Evolutionary conservation across 257 asterid genomes (phyloP).

Genomic region (Forsythia suspensa): DNA sequence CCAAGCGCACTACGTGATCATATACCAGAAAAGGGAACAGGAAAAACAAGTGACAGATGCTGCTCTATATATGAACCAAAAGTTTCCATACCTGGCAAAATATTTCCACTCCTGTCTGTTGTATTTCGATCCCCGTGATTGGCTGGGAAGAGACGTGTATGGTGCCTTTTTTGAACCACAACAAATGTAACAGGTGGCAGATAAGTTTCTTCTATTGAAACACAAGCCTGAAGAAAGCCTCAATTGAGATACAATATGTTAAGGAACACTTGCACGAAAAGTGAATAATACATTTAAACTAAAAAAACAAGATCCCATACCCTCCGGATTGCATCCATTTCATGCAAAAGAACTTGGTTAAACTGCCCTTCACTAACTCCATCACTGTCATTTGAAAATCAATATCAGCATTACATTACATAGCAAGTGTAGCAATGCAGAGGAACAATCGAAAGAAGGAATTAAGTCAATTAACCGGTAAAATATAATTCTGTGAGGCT

Average conservation of each 20-base stretch:
- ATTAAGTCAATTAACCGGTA: slow-evolving; percentile 45
- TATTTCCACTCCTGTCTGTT: slow-evolving; percentile 79
- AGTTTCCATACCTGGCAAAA: slow-evolving; percentile 65
- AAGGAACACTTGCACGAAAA: background rate
- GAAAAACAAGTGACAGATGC: background rate
- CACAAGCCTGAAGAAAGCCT: slow-evolving; percentile 62
- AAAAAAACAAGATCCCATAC: slow-evolving; percentile 22
- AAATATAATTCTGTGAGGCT: slow-evolving; percentile 69
- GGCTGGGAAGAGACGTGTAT: slow-evolving; percentile 74
- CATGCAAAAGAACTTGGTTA: slow-evolving; percentile 62
- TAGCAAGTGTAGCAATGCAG: background rate
- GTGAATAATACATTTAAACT: background rate
- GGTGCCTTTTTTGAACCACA: slow-evolving; percentile 94
- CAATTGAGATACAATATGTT: background rate
- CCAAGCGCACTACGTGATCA: background rate
- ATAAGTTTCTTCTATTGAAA: slow-evolving; percentile 43
- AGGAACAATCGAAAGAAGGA: background rate
- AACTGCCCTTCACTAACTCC: slow-evolving; percentile 94
- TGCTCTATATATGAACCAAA: background rate
- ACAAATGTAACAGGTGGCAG: slow-evolving; percentile 67
- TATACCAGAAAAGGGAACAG: background rate
- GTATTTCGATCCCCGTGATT: slow-evolving; percentile 34
- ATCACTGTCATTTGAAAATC: slow-evolving; percentile 49
- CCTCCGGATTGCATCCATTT: slow-evolving; percentile 69
- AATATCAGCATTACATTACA: background rate